These are phyloP conservation scores for Microcyclospora pomicola DNA, from an alignment of 2,329 filamentous ascomycete species.

Conservation along the genomic window DNA sequence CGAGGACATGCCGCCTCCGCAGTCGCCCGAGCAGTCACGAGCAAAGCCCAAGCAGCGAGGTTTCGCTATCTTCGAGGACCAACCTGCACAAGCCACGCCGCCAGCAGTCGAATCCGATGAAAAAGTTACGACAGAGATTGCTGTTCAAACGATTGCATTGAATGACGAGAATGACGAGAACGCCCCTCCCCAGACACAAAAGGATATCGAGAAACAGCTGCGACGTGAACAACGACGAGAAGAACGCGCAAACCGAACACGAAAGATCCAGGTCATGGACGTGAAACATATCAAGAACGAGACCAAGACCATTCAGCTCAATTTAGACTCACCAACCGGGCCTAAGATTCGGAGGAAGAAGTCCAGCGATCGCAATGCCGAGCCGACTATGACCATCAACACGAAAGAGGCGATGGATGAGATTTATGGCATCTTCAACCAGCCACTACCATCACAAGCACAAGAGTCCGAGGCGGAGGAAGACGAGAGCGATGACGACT, in stretches of 20 bases:
- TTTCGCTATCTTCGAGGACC: conserved; percentile 23
- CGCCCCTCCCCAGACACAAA: conserved; percentile 22
- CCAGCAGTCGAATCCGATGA: conserved; percentile 7
- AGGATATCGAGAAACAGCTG: conserved; percentile 25
- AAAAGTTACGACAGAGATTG: conserved; percentile 14
- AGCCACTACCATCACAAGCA: conserved; percentile 49
- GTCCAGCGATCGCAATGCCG: conserved; percentile 46
- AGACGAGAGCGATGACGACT: conserved; percentile 54
- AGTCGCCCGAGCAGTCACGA: not conserved
- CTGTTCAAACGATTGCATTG: conserved; percentile 18
- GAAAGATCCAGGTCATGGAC: conserved; percentile 63
- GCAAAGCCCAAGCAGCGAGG: conserved; percentile 16
- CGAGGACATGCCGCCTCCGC: no score
- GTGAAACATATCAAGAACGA: conserved; percentile 57
- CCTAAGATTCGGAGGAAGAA: conserved; percentile 73
- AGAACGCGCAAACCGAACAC: conserved; percentile 36
- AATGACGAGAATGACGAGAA: conserved; percentile 37
- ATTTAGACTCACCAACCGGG: conserved; percentile 77
- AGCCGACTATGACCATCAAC: conserved; percentile 97
- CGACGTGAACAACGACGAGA: conserved; percentile 34
- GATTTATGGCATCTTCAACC: conserved; percentile 94
- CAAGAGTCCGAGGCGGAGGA: conserved; percentile 44
- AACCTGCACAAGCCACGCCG: conserved; percentile 6
- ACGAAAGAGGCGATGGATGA: conserved; percentile 92
- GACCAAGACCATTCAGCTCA: conserved; percentile 89